Conservation (phyloP, 2,329 filamentous ascomycete genomes). For the Helicocarpus griseus region DNA sequence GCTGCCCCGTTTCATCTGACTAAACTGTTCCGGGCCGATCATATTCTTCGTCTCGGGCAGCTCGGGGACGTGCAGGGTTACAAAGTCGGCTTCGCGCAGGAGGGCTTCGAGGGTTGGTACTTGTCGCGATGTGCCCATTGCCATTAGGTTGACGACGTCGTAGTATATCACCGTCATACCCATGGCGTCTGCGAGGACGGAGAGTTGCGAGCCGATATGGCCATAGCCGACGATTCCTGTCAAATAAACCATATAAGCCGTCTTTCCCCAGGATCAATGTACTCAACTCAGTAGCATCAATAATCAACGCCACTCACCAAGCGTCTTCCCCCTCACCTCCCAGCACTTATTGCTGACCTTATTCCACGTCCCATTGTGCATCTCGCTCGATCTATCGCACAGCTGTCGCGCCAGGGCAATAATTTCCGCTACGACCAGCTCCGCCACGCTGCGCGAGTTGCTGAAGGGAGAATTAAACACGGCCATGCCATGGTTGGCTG, state of each 20-base stretch:
- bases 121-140: conserved; percentile 77
- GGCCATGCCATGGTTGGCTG: conserved; percentile 58
- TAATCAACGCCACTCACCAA: conserved; percentile 46
- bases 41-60: conserved; percentile 85
- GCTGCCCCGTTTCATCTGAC: conserved; percentile 81
- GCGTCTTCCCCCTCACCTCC: conserved; percentile 95
- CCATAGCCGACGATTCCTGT: conserved; percentile 87
- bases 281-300: background rate
- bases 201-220: conserved; percentile 92
- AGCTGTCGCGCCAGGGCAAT: conserved; percentile 86
- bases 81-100: conserved; percentile 73
- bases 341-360: conserved; percentile 95
- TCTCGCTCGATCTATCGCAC: conserved; percentile 82
- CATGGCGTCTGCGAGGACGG: conserved; percentile 92
- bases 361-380: conserved; percentile 94
- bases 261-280: background rate
- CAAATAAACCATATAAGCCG: background rate
- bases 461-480: conserved; percentile 99
- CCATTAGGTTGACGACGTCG: conserved; percentile 90
- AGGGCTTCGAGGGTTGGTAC: conserved; percentile 68
- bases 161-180: conserved; percentile 98
- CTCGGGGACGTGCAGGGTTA: conserved; percentile 91
- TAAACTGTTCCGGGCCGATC: conserved; percentile 70
- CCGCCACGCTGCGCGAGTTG: conserved; percentile 93
- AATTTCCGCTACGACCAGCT: conserved; percentile 90